A percentile compares a stretch with the other conserved stretches of the same genome.
These are phyloP conservation scores for Westerdykella aurantiaca DNA, from an alignment of 2,329 filamentous ascomycete genomes.

Conservation along the genomic window DNA sequence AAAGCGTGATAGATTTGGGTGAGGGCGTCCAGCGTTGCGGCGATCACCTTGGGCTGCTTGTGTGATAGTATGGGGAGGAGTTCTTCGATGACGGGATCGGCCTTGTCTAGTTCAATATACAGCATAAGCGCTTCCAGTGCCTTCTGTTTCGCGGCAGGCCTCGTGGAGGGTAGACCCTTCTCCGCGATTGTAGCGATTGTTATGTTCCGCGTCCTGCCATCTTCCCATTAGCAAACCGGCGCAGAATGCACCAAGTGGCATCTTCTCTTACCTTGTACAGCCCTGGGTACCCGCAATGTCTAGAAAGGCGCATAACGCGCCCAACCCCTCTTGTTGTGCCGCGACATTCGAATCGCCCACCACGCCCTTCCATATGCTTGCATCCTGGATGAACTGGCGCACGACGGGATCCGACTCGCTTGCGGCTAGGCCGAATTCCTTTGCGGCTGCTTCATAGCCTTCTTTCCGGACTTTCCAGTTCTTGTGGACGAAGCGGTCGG, in stretches of 20 bases:
- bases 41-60: constrained; percentile 87
- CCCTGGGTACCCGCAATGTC: constrained; percentile 82
- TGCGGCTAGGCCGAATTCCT: constrained; percentile 76
- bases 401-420: constrained; percentile 84
- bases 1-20: constrained; percentile 87
- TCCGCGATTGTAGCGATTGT: constrained; percentile 79
- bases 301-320: constrained; percentile 82
- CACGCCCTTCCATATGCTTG: constrained; percentile 83
- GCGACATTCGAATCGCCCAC: constrained; percentile 94
- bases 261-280: constrained; percentile 55
- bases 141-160: constrained; percentile 82
- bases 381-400: constrained; percentile 77
- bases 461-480: constrained; percentile 96
- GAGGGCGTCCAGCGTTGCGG: constrained; percentile 67
- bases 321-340: constrained; percentile 88
- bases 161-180: constrained; percentile 82
- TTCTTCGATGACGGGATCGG: constrained; percentile 84
- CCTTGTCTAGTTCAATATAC: constrained; percentile 82
- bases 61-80: constrained; percentile 75
- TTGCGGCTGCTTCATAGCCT: constrained; percentile 87
- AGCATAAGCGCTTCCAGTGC: constrained; percentile 81
- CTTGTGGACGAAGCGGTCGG: constrained; percentile 83
- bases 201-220: constrained; percentile 60
- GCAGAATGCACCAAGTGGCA: constrained; percentile 1
- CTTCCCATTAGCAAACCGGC: constrained; percentile 10